Conservation (phyloP, 306 rosid genomes). For the Quillaja saponaria region DNA sequence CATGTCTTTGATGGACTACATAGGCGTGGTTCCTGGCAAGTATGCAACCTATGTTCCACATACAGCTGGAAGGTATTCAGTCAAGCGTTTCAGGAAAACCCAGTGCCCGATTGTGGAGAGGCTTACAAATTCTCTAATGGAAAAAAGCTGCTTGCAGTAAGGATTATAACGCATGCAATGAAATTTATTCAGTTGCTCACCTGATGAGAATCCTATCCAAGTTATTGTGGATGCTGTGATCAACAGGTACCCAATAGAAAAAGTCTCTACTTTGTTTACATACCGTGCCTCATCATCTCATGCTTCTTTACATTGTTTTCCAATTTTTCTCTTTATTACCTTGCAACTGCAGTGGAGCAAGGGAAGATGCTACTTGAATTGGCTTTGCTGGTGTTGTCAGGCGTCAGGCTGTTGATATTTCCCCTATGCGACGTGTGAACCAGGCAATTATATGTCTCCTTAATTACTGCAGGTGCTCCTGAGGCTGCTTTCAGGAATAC, state of each 20-base stretch:
- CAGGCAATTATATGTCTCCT: constrained; percentile 58
- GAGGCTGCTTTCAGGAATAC: constrained; percentile 57
- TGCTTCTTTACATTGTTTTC: too few species aligned
- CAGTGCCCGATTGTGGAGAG: constrained; percentile 44
- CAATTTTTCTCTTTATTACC: too few species aligned
- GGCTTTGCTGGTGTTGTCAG: constrained; percentile 64
- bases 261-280: too few species aligned
- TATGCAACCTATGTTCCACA: constrained; percentile 40
- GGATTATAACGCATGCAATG: constrained; percentile 41
- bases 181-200: constrained; percentile 43
- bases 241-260: too few species aligned
- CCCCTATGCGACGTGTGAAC: constrained; percentile 52
- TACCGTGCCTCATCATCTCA: too few species aligned
- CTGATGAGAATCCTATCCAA: constrained; percentile 39
- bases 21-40: constrained; percentile 37
- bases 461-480: constrained; percentile 55
- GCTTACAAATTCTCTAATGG: constrained; percentile 42
- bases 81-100: too few species aligned
- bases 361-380: too few species aligned
- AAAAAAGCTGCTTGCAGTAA: constrained; percentile 39
- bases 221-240: constrained; percentile 40
- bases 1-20: constrained; percentile 33
- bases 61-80: too few species aligned
- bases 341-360: too few species aligned
- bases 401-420: constrained; percentile 62